phyloP scores from a whole-genome alignment of 192 early-diverging fungal species.

The Rhizoclosmatium sp. region DNA sequence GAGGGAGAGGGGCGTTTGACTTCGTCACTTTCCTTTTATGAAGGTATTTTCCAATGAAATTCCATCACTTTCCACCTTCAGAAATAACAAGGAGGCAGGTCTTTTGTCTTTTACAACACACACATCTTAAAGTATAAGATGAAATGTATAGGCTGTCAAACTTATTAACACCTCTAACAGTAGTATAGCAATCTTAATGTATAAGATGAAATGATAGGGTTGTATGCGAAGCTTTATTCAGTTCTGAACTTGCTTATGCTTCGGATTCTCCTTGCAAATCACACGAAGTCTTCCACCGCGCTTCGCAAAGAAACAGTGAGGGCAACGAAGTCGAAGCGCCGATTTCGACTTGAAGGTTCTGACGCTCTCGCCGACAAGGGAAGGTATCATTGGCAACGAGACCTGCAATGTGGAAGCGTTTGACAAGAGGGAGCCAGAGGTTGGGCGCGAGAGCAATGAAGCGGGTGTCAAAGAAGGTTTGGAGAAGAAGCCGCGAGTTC shows the following conservation, averaged over 20 bases:
- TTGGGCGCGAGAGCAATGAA: background rate
- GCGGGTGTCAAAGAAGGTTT: background rate
- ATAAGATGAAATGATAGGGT: too few relatives aligned
- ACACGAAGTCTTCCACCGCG: slow-evolving; percentile 87
- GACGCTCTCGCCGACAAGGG: background rate
- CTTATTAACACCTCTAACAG: too few relatives aligned
- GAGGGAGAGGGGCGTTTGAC: too few relatives aligned
- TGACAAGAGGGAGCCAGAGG: background rate
- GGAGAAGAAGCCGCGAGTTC: background rate
- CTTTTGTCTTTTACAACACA: too few relatives aligned
- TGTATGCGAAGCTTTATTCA: slow-evolving; percentile 43
- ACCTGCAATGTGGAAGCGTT: background rate
- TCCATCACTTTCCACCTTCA: too few relatives aligned
- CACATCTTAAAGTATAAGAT: too few relatives aligned
- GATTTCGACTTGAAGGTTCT: slow-evolving; percentile 82
- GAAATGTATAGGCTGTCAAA: too few relatives aligned
- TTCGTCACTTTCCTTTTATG: too few relatives aligned
- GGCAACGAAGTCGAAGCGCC: slow-evolving; percentile 89
- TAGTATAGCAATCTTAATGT: too few relatives aligned
- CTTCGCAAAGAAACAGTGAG: slow-evolving; percentile 86
- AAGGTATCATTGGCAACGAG: background rate
- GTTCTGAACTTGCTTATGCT: slow-evolving; percentile 94
- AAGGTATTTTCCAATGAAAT: too few relatives aligned
- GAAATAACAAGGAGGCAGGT: too few relatives aligned
- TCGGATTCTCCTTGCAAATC: slow-evolving; percentile 88